Evolutionary conservation across 768 basidiomycete species (phyloP).

Genomic region (Collybia sordida): DNA sequence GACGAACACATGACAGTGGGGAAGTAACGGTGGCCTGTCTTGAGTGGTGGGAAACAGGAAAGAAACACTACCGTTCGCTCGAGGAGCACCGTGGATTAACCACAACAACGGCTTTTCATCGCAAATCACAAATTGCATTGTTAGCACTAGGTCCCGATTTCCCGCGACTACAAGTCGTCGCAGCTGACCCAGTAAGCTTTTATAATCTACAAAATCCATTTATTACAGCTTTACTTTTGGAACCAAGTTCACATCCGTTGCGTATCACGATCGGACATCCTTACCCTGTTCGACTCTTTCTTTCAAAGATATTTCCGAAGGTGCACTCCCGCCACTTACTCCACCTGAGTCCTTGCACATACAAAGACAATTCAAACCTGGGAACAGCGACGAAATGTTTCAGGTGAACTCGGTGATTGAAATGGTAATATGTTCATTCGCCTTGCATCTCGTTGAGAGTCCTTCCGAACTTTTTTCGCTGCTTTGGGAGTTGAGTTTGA

Average conservation of each 20-base stretch:
- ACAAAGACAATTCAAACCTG: not conserved
- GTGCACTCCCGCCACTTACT: slow-evolving; percentile 40
- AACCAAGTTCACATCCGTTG: slow-evolving; percentile 56
- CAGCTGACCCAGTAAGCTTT: slow-evolving; percentile 53
- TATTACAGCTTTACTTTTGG: slow-evolving; percentile 3
- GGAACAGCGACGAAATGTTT: slow-evolving; percentile 7
- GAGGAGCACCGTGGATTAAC: not conserved
- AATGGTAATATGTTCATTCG: slow-evolving; percentile 73
- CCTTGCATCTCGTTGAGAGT: slow-evolving; percentile 65
- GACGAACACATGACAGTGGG: slow-evolving; percentile 40
- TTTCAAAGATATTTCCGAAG: slow-evolving; percentile 63
- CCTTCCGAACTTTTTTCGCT: slow-evolving; percentile 64
- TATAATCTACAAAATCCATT: not conserved
- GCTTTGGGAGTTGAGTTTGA: slow-evolving; percentile 62
- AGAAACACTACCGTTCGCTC: slow-evolving; percentile 15
- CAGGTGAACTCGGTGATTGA: slow-evolving; percentile 36
- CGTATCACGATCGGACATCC: slow-evolving; percentile 55
- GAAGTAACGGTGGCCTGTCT: slow-evolving; percentile 59
- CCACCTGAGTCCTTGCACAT: slow-evolving; percentile 14
- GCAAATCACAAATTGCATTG: slow-evolving; percentile 22
- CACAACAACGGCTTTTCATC: slow-evolving; percentile 14
- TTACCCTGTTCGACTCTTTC: slow-evolving; percentile 56
- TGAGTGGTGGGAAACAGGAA: slow-evolving; percentile 58
- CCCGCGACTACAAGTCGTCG: slow-evolving; percentile 32
- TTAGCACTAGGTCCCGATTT: slow-evolving; percentile 32